Conservation (phyloP, 2,329 filamentous ascomycete species). For the Juglanconis sp. region DNA sequence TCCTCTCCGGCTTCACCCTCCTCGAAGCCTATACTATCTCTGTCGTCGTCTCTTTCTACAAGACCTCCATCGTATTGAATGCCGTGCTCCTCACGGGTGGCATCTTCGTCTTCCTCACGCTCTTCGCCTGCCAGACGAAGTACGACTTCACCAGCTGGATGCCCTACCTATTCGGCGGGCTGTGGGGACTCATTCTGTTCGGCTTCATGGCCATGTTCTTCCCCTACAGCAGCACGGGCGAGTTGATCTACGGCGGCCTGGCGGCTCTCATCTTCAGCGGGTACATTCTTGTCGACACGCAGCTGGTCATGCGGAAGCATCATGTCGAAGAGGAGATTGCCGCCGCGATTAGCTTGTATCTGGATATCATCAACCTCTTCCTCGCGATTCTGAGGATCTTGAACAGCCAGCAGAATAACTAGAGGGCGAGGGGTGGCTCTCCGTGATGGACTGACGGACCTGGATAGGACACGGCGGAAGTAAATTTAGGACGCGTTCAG, state of each 20-base stretch:
- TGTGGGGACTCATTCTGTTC: constrained; percentile 90
- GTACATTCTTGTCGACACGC: constrained; percentile 95
- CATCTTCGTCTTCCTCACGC: constrained; percentile 73
- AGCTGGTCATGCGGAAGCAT: constrained; percentile 91
- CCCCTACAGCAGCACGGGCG: constrained; percentile 74
- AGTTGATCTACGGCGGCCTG: constrained; percentile 81
- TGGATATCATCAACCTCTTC: constrained; percentile 97
- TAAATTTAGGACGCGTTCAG: neutral
- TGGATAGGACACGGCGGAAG: neutral
- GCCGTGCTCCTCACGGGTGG: constrained; percentile 84
- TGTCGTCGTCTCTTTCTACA: constrained; percentile 88
- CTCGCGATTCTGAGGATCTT: constrained; percentile 91
- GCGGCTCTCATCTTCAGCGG: constrained; percentile 85
- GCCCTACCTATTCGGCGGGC: constrained; percentile 85
- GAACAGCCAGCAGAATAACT: constrained; percentile 95
- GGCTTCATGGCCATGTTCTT: constrained; percentile 92
- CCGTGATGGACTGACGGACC: neutral
- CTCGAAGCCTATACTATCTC: constrained; percentile 92
- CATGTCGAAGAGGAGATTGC: constrained; percentile 98
- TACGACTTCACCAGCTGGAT: constrained; percentile 99
- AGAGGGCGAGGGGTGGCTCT: constrained; percentile 26
- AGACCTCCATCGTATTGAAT: constrained; percentile 79
- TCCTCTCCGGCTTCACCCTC: constrained; percentile 84
- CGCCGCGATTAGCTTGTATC: constrained; percentile 88
- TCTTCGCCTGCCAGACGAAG: constrained; percentile 95